Evolutionary conservation across 2,329 filamentous ascomycete genomes (phyloP).

Genomic region (Nannizzia gypsea): DNA sequence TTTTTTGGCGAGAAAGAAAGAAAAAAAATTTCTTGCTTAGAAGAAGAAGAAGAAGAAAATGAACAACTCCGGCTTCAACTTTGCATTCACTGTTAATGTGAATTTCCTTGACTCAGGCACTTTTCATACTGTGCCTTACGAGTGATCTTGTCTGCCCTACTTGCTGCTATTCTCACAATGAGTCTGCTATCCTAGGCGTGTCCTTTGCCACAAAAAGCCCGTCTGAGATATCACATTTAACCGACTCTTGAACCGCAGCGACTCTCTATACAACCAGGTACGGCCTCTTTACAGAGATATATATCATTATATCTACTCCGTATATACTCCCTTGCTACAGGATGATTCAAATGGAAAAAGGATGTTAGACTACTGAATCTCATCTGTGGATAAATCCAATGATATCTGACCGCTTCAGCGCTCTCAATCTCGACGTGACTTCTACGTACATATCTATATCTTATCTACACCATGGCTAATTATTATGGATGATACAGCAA

Average conservation of each 20-base stretch:
- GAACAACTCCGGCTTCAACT: background rate
- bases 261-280: background rate
- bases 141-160: background rate
- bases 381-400: conserved; percentile 29
- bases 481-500: conserved; percentile 15
- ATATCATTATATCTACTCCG: background rate
- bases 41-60: background rate
- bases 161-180: background rate
- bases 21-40: background rate
- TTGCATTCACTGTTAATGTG: background rate
- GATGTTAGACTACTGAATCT: conserved; percentile 41
- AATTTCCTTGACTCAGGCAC: background rate
- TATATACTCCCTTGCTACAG: background rate
- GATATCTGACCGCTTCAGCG: conserved; percentile 13
- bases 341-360: conserved; percentile 12
- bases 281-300: background rate
- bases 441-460: background rate
- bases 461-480: background rate
- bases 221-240: no score
- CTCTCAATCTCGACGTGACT: background rate
- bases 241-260: background rate
- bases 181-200: background rate
- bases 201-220: background rate
- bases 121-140: background rate
- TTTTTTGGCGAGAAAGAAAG: background rate